Percentiles rank a stretch among this genome's conserved stretches.
Evolutionary conservation across 2,329 filamentous ascomycete genomes (phyloP).

Genomic region (Colletotrichum sp.): DNA sequence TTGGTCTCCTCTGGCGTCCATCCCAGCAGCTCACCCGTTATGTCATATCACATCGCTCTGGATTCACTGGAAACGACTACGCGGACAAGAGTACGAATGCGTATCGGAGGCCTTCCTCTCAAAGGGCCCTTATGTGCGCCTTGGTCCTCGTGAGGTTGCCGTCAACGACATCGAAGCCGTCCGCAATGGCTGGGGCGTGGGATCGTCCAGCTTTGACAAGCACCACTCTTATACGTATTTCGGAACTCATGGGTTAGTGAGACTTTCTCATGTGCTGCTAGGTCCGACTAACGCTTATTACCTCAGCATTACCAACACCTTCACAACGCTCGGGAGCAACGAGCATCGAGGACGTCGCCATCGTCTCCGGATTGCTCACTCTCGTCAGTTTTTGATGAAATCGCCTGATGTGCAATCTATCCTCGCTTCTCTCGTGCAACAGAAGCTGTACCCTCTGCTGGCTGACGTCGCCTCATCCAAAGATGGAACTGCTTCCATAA

Average conservation of each 20-base stretch:
- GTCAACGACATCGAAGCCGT: not conserved
- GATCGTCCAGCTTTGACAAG: not conserved
- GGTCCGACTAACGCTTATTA: not conserved
- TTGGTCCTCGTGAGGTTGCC: not conserved
- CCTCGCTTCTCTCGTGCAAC: not conserved
- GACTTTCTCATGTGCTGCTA: fast-evolving
- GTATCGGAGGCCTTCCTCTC: not conserved
- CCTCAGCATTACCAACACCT: not conserved
- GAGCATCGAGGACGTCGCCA: not conserved
- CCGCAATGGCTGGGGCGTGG: not conserved
- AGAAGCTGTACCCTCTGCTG: not conserved
- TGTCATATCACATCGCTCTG: not conserved
- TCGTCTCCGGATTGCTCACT: not conserved
- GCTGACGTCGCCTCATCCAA: not conserved
- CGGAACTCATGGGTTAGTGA: not conserved
- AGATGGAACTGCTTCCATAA: not conserved
- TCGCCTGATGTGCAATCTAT: not conserved
- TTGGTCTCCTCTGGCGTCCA: not conserved
- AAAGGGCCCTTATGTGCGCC: not conserved
- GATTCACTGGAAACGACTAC: not conserved
- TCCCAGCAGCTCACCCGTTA: not conserved
- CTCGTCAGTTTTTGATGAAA: not conserved
- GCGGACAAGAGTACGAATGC: not conserved
- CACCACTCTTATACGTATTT: not conserved
- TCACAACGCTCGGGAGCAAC: not conserved